A percentile compares a stretch with the other conserved stretches of the same genome.
These are phyloP conservation scores for Parsonsia alboflavescens DNA, from an alignment of 257 asterid genomes.

Conservation along the genomic window DNA sequence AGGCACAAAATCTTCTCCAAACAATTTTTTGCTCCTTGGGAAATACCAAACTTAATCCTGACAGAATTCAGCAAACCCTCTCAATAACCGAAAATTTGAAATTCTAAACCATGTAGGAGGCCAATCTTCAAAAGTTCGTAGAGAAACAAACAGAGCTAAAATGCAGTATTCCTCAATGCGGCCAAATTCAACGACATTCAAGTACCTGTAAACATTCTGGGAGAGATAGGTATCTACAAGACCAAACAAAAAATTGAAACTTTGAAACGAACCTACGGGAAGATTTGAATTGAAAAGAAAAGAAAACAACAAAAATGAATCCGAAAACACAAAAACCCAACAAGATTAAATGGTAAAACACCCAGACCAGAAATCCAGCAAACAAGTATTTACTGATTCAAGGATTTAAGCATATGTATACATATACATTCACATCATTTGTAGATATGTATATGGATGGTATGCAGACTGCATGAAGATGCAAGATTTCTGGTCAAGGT, in stretches of 20 bases:
- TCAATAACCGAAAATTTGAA: not conserved
- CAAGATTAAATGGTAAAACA: conserved; percentile 20
- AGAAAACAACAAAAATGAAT: not conserved
- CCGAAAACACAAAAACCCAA: not conserved
- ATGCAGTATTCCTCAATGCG: conserved; percentile 8
- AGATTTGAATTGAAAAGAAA: not conserved
- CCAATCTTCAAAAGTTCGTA: conserved; percentile 6
- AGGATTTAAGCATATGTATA: conserved; percentile 30
- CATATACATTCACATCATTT: conserved; percentile 27
- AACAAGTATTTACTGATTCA: conserved; percentile 16
- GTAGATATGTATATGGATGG: conserved; percentile 23
- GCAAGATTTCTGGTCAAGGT: conserved; percentile 69
- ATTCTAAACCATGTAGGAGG: conserved; percentile 9
- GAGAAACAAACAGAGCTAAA: conserved; percentile 1
- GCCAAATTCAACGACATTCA: not conserved
- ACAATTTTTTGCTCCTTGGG: not conserved
- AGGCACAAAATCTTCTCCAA: conserved; percentile 3
- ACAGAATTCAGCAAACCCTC: not conserved
- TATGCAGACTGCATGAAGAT: conserved; percentile 35
- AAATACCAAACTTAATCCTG: not conserved
- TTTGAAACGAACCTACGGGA: not conserved
- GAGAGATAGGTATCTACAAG: not conserved
- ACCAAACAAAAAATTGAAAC: not conserved
- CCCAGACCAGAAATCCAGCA: conserved; percentile 65
- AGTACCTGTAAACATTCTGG: not conserved